Conservation (phyloP, 352 stramenopile species). For the Globisporangium spiculum region DNA sequence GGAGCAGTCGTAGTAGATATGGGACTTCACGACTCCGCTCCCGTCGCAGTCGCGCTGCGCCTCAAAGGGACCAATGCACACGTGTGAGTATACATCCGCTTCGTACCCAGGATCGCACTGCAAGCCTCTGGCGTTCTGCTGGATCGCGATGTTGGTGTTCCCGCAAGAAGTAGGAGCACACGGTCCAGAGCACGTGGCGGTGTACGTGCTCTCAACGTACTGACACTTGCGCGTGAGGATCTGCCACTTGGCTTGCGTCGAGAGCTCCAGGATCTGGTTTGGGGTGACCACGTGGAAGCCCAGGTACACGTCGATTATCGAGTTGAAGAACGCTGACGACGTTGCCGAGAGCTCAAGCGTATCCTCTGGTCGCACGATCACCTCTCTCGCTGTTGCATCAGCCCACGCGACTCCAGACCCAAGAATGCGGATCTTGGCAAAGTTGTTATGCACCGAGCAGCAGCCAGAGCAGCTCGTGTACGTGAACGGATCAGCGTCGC, state of each 20-base stretch:
- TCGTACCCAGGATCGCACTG: slow-evolving; percentile 38
- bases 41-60: slow-evolving; percentile 43
- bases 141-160: slow-evolving; percentile 52
- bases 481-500: slow-evolving; percentile 39
- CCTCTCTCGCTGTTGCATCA: slow-evolving; percentile 31
- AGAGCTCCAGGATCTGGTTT: slow-evolving; percentile 67
- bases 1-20: slow-evolving; percentile 63
- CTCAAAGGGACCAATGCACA: slow-evolving; percentile 57
- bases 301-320: slow-evolving; percentile 60
- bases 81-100: slow-evolving; percentile 38
- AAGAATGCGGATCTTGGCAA: slow-evolving; percentile 40
- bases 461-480: slow-evolving; percentile 64
- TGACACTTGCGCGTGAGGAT: slow-evolving; percentile 61
- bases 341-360: slow-evolving; percentile 44
- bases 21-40: slow-evolving; percentile 25
- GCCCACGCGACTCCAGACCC: slow-evolving; percentile 30
- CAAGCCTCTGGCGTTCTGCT: slow-evolving; percentile 28
- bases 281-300: slow-evolving; percentile 69
- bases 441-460: slow-evolving; percentile 60
- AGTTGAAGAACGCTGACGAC: slow-evolving; percentile 56
- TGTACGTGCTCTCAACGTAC: slow-evolving; percentile 46
- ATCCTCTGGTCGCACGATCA: slow-evolving; percentile 44
- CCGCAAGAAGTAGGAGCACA: slow-evolving; percentile 33
- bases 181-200: slow-evolving; percentile 44
- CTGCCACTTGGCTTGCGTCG: slow-evolving; percentile 46